Percentiles rank a stretch among this genome's conserved stretches.
Conservation (phyloP, 768 basidiomycete species). For the Lepiota brunneoincarnata region DNA sequence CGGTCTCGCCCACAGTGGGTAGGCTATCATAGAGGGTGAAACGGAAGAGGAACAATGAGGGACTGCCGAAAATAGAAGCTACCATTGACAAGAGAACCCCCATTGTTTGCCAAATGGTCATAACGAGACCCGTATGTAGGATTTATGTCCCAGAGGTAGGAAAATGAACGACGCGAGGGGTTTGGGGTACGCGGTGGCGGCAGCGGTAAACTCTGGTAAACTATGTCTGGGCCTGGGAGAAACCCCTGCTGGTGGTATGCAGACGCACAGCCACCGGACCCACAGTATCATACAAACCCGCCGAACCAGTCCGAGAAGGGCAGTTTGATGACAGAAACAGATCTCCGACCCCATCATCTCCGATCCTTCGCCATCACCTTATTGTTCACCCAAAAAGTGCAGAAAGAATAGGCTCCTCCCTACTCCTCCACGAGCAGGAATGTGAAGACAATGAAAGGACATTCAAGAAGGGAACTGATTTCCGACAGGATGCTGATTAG, state of each 20-base stretch:
- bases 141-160: too few relatives aligned
- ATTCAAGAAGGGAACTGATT: neutral
- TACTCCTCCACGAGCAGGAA: neutral
- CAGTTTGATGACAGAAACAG: slow-evolving; percentile 1
- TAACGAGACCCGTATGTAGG: neutral
- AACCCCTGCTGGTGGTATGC: neutral
- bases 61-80: neutral
- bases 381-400: slow-evolving; percentile 17
- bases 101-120: slow-evolving; percentile 2
- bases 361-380: slow-evolving; percentile 15
- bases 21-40: neutral
- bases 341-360: slow-evolving; percentile 6
- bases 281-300: slow-evolving; percentile 20
- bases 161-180: neutral
- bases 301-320: slow-evolving; percentile 3
- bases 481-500: neutral
- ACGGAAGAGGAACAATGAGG: slow-evolving; percentile 1
- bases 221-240: neutral
- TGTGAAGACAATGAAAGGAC: neutral
- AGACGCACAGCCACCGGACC: slow-evolving; percentile 23
- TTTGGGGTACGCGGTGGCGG: neutral
- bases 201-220: neutral
- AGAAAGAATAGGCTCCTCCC: neutral
- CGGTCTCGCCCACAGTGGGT: neutral
- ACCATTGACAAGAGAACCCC: neutral